These are phyloP conservation scores for Termitomyces sp. DNA, from an alignment of 768 basidiomycete genomes.

Conservation along the genomic window DNA sequence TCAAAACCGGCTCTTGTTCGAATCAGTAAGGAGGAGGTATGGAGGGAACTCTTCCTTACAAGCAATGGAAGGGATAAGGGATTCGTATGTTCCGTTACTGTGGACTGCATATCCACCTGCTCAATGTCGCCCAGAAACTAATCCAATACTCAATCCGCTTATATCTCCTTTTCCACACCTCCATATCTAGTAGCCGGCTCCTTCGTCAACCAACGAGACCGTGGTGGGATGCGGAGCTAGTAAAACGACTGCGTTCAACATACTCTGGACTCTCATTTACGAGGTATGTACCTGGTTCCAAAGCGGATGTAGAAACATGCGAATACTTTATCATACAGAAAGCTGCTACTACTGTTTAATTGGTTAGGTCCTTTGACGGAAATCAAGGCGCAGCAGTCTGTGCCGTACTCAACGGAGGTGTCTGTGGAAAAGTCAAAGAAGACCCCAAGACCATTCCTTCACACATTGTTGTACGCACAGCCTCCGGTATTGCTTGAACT, in stretches of 20 bases:
- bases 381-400: constrained; percentile 64
- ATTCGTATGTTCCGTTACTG: constrained; percentile 48
- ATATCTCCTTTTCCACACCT: constrained; percentile 65
- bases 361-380: constrained; percentile 74
- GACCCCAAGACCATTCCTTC: constrained; percentile 57
- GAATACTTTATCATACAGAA: constrained; percentile 43
- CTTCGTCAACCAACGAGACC: constrained; percentile 40
- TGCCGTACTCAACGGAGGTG: constrained; percentile 50
- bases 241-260: constrained; percentile 55
- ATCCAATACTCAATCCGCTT: constrained; percentile 79
- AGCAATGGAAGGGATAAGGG: constrained; percentile 81
- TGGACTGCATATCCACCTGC: neutral
- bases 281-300: constrained; percentile 36
- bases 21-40: constrained; percentile 62
- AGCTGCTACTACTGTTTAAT: constrained; percentile 77
- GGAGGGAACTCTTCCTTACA: constrained; percentile 74
- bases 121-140: constrained; percentile 53
- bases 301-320: neutral
- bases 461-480: constrained; percentile 70
- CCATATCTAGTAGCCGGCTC: constrained; percentile 38
- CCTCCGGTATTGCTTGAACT: constrained; percentile 80
- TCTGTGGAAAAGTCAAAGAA: constrained; percentile 29
- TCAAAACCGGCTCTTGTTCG: constrained; percentile 37
- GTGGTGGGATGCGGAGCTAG: constrained; percentile 51
- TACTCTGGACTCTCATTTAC: constrained; percentile 69